Evolutionary conservation across 306 rosid genomes (phyloP), one percentile per base, ranked within the genome.

Genomic region (Hippophae rhamnoides): DNA sequence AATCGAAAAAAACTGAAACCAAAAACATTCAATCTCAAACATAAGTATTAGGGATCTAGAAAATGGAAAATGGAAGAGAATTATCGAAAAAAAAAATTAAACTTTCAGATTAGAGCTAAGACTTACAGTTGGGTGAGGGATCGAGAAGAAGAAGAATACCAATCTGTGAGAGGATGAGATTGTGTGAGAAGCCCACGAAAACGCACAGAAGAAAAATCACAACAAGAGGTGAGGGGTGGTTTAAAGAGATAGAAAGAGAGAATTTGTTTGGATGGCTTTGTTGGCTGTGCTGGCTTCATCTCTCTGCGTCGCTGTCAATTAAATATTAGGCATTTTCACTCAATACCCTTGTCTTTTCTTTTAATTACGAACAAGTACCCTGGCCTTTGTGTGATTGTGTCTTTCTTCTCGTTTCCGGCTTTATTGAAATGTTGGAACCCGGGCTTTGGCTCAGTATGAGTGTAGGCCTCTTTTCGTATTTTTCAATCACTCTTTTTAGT

Each of bases 91-190:
- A 23, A 46, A 43, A 59, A 67, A 48, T 60, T 62, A 64, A 76
- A 56, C 25, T 60, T 18, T 60, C 8, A 43, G 74, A 89, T 75
- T 63, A 57, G 55, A 74, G 62, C 54, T 74, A 65, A 41, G 60
- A 72, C 97, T 77, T 69, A 90, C 97, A 87, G 94, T 67, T 31
- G 63, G 61, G 10, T 49, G 73, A 60, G 82, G 78, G 95, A 87
- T 81, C 89, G 80, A 67, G 76, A 64, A 76, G 76, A 63, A 47
- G 69, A 67, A 53, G 75, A 83, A 81, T 31, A 31, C 38, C 38
- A 31, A 31, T 73, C 82, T 81, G 73, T 63, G 60, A 69, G 71
- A 77, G 83, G 88, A 76, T 58, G 87, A 79, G 90, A 78, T 75
- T 82, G 83, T 64, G 76, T 64, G 83, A 68, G 81, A 75, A 77